phyloP scores from a whole-genome alignment of 1,284 basidiomycete species.

The Neonothopanus nambi region DNA sequence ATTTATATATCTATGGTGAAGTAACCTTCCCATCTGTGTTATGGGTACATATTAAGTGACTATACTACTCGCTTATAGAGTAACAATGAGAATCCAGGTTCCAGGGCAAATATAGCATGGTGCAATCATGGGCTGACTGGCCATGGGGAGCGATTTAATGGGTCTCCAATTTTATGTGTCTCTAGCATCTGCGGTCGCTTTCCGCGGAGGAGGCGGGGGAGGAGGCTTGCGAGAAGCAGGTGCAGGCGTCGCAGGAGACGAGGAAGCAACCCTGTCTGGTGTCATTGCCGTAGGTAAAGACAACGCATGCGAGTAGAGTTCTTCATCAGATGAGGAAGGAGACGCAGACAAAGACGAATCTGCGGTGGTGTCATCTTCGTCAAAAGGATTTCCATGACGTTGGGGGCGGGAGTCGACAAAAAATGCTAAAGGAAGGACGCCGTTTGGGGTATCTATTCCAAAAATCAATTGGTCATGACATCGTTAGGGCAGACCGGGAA shows the following conservation, averaged over 20 bases:
- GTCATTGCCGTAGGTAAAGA: conserved; percentile 62
- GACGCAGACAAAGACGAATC: conserved; percentile 69
- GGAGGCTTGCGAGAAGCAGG: conserved; percentile 27
- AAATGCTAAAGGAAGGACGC: conserved; percentile 56
- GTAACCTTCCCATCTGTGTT: no score
- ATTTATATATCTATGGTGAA: no score
- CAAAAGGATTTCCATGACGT: conserved; percentile 63
- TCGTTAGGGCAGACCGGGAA: conserved; percentile 5
- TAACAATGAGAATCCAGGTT: background rate
- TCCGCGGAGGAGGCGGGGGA: conserved; percentile 37
- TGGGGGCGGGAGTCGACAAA: conserved; percentile 34
- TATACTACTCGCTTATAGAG: background rate
- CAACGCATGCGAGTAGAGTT: conserved; percentile 71
- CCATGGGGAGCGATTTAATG: background rate
- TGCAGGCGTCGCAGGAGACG: conserved; percentile 30
- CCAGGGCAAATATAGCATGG: background rate
- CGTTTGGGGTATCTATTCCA: conserved; percentile 57
- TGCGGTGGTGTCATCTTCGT: conserved; percentile 43
- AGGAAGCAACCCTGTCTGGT: conserved; percentile 19
- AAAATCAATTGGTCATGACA: conserved; percentile 1
- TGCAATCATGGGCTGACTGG: background rate
- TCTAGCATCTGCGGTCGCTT: conserved; percentile 23
- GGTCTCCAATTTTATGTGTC: background rate
- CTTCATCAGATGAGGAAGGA: conserved; percentile 80
- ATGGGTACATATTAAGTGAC: background rate